Evolutionary conservation across 2,329 filamentous ascomycete genomes (phyloP), one percentile per base, ranked within the genome.

Genomic region (Pseudogymnoascus sp.): DNA sequence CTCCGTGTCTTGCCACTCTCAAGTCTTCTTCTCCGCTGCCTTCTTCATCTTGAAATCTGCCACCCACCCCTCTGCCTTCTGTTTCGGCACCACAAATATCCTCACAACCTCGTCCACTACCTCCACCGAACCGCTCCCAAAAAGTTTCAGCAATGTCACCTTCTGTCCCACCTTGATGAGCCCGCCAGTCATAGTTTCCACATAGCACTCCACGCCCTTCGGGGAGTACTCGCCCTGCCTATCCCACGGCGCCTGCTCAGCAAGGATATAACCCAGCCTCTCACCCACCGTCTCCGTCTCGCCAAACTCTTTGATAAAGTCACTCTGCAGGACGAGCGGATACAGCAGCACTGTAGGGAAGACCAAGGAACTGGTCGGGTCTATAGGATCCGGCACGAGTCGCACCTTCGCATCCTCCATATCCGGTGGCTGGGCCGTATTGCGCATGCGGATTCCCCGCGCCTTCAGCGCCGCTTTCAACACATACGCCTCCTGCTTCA

Each of bases 121-220:
- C 77, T 96, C 93, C 6, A 96, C 85, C 71, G 89, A 92, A 6
- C 90, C 91, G 8, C 84, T 85, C 8, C 80, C 80, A 67, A 97
- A 76, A 31, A 93, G 83, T 78, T 91, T 90, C 61, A 91, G 76
- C 69, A 97, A 75, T 19, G 85, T 80, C 67, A 95, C 82, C 73
- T 93, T 95, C 82, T 90, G 93, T 59, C 95, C 93, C 21, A 93
- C 87, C 78, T 96, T 97, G 71, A 96, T 85, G 70, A 99, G 75
- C 0, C 93, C 92, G 0, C 92, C 92, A 0, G 80, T 79, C 3
- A 77, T 77, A 0, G 92, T 97, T 79, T 97, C 92, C 80, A 96
- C 88, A 75, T 91, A 97, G 71, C 91, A 95, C 69, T 96, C 92
- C 4, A 96, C 90, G 0, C 76, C 79, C 0, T 80, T 79, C 1